Conservation (phyloP, 805 yeast species). For the Nakazawaea holstii region DNA sequence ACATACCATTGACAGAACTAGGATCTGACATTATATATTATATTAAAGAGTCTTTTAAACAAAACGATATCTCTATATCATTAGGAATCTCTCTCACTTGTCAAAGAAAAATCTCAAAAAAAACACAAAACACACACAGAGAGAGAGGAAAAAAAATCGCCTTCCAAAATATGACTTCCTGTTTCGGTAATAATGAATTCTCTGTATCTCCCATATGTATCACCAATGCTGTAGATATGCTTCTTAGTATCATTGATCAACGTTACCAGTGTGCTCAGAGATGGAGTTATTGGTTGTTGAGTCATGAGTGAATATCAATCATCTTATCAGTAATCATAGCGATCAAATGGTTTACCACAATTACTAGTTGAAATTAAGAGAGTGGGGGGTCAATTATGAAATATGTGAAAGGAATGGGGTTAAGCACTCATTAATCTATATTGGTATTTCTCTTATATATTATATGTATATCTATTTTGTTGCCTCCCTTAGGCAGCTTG, state of each 20-base stretch:
- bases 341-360: too few relatives aligned
- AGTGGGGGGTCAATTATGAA: too few relatives aligned
- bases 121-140: not conserved
- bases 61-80: not conserved
- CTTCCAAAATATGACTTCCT: conserved; percentile 1
- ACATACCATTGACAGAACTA: conserved; percentile 63
- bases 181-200: not conserved
- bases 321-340: conserved; percentile 20
- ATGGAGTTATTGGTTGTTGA: not conserved
- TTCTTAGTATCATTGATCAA: too few relatives aligned
- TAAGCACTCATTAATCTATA: too few relatives aligned
- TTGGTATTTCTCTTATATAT: conserved; percentile 21
- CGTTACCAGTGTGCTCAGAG: not conserved
- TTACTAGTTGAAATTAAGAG: too few relatives aligned
- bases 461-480: too few relatives aligned
- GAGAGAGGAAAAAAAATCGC: not conserved
- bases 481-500: too few relatives aligned
- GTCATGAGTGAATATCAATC: too few relatives aligned
- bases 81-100: not conserved
- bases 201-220: not conserved
- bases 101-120: not conserved
- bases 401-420: too few relatives aligned
- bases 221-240: too few relatives aligned
- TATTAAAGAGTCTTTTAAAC: not conserved
- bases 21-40: conserved; percentile 59